Percentiles rank a stretch among this genome's conserved stretches.
Conservation (phyloP, 768 basidiomycete genomes). For the Melanogaster broomeanus region DNA sequence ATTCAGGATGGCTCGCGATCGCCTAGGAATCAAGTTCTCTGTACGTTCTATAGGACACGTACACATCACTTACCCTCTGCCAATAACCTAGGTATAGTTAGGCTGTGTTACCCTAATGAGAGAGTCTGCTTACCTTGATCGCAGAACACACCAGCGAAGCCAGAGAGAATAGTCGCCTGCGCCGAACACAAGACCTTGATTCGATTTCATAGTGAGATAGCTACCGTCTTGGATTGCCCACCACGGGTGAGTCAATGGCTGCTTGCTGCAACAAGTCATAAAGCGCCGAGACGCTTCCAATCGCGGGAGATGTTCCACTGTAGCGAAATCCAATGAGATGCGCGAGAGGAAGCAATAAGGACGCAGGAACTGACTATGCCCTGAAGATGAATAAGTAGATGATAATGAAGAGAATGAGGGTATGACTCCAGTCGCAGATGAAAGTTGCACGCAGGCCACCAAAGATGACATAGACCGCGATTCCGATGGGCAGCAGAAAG, state of each 20-base stretch:
- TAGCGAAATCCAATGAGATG: not conserved
- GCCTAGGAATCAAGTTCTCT: slow-evolving; percentile 31
- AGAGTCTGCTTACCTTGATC: slow-evolving; percentile 41
- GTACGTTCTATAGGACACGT: not conserved
- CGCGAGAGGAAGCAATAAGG: not conserved
- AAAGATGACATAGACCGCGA: slow-evolving; percentile 43
- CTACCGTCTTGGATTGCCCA: slow-evolving; percentile 51
- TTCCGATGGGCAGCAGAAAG: slow-evolving; percentile 47
- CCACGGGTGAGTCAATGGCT: slow-evolving; percentile 44
- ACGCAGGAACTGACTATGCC: slow-evolving; percentile 27
- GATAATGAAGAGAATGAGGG: slow-evolving; percentile 44
- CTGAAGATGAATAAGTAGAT: slow-evolving; percentile 38
- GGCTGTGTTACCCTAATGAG: not conserved
- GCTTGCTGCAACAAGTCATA: slow-evolving; percentile 52
- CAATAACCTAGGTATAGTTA: slow-evolving; percentile 43
- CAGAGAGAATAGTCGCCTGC: slow-evolving; percentile 39
- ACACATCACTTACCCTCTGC: slow-evolving; percentile 41
- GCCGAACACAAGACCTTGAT: slow-evolving; percentile 45
- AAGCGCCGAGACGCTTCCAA: slow-evolving; percentile 40
- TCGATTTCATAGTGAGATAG: slow-evolving; percentile 59
- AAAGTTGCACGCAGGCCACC: slow-evolving; percentile 48
- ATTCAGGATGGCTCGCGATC: slow-evolving; percentile 50
- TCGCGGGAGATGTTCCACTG: slow-evolving; percentile 39
- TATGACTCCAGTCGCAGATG: slow-evolving; percentile 46
- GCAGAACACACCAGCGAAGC: slow-evolving; percentile 51